phyloP scores from a whole-genome alignment of 371 early-diverging fungal genomes.

The Mucor lusitanicus region DNA sequence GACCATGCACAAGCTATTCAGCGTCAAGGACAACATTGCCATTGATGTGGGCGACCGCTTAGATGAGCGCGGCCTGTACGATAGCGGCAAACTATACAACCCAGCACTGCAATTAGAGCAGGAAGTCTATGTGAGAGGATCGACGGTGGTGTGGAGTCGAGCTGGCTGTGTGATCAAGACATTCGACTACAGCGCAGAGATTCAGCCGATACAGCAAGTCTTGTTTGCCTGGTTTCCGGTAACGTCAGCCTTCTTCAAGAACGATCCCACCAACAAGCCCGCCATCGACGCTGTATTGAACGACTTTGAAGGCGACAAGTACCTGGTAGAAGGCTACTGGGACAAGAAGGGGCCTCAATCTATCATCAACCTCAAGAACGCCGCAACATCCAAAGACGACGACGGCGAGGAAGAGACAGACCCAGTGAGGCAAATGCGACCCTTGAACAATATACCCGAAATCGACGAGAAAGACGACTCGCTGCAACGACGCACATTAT shows the following conservation, averaged over 20 bases:
- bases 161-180: slow-evolving; percentile 38
- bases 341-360: slow-evolving; percentile 13
- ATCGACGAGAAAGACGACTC: background rate
- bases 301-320: background rate
- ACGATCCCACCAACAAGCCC: slow-evolving; percentile 9
- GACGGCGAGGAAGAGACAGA: slow-evolving; percentile 5
- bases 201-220: slow-evolving; percentile 40
- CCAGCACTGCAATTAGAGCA: slow-evolving; percentile 14
- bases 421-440: background rate
- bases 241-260: slow-evolving; percentile 11
- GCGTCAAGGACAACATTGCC: background rate
- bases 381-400: background rate
- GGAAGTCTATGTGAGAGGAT: slow-evolving; percentile 47
- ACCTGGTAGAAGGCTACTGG: slow-evolving; percentile 7
- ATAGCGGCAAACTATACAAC: slow-evolving; percentile 5
- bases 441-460: background rate
- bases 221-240: slow-evolving; percentile 52
- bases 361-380: background rate
- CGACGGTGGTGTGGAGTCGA: slow-evolving; percentile 55
- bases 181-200: slow-evolving; percentile 39
- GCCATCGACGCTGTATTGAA: background rate
- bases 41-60: background rate
- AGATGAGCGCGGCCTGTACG: background rate
- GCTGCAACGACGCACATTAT: slow-evolving; percentile 13
- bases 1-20: slow-evolving; percentile 10